Conservation (phyloP, 2,329 filamentous ascomycete genomes). For the Hypoxylon sp. region DNA sequence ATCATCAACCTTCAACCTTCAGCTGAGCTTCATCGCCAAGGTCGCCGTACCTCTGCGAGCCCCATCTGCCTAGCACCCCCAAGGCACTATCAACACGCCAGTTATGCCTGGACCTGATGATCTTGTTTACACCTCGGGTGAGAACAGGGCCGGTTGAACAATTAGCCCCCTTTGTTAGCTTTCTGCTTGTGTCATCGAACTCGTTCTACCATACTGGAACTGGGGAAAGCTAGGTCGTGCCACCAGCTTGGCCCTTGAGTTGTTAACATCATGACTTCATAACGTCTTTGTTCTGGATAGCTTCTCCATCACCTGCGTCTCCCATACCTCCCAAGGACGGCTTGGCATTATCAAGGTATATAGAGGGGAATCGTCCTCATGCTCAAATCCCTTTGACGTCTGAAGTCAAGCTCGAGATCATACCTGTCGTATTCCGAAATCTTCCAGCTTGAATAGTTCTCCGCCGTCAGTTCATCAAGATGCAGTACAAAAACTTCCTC, state of each 20-base stretch:
- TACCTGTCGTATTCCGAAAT: background rate
- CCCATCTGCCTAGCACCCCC: background rate
- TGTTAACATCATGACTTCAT: slow-evolving; percentile 34
- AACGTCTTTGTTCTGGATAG: slow-evolving; percentile 12
- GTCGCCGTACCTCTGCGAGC: background rate
- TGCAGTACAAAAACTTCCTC: slow-evolving; percentile 27
- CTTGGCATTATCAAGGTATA: too few species aligned
- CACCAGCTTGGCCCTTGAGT: slow-evolving; percentile 20
- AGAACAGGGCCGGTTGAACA: slow-evolving; percentile 13
- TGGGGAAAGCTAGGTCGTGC: slow-evolving; percentile 9
- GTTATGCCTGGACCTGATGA: too few species aligned
- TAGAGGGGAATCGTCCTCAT: too few species aligned
- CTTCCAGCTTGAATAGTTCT: background rate
- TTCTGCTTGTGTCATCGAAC: slow-evolving; percentile 23
- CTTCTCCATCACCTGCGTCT: slow-evolving; percentile 9
- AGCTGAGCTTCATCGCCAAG: too few species aligned
- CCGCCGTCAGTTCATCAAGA: slow-evolving; percentile 6
- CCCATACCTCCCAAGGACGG: background rate
- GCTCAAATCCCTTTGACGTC: too few species aligned
- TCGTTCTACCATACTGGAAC: slow-evolving; percentile 3
- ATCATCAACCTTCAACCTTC: background rate
- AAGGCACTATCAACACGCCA: too few species aligned
- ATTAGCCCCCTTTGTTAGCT: slow-evolving; percentile 10
- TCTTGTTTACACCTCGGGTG: slow-evolving; percentile 21
- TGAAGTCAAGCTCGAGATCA: too few species aligned